A percentile compares a stretch with the other conserved stretches of the same genome.
Evolutionary conservation across 345 rosid genomes (phyloP).

Genomic region (Euphorbia tirucalli): DNA sequence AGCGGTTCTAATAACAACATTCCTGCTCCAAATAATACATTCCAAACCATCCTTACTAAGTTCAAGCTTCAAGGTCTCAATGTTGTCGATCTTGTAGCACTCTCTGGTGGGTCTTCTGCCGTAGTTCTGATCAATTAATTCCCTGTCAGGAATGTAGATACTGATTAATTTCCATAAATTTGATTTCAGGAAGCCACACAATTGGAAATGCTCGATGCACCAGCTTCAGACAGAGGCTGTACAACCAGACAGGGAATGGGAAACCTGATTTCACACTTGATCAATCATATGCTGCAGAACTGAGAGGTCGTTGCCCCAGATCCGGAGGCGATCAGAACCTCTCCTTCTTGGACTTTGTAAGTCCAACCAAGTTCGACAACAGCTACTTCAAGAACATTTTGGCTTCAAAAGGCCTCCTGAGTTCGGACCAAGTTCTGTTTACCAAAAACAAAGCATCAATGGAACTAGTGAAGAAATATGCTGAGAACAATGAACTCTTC

Average conservation of each 20-base stretch:
- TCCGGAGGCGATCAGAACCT: conserved; percentile 35
- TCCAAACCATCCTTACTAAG: conserved; percentile 30
- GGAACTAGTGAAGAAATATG: conserved; percentile 73
- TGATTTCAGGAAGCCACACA: conserved; percentile 60
- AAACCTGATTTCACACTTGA: conserved; percentile 52
- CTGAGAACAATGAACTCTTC: conserved; percentile 57
- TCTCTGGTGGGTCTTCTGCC: conserved; percentile 15
- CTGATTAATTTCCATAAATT: neutral
- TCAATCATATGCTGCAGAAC: conserved; percentile 23
- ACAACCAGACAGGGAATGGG: conserved; percentile 62
- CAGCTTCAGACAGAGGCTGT: conserved; percentile 87
- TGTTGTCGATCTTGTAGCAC: conserved; percentile 32
- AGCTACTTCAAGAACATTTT: conserved; percentile 76
- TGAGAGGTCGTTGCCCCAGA: conserved; percentile 23
- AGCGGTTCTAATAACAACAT: conserved; percentile 35
- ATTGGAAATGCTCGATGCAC: conserved; percentile 85
- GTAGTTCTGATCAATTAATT: neutral
- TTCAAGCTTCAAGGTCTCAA: conserved; percentile 33
- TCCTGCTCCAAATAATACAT: conserved; percentile 39
- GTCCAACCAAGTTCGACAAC: conserved; percentile 64
- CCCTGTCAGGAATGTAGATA: no score
- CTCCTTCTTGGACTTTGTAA: conserved; percentile 35
- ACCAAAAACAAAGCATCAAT: conserved; percentile 52
- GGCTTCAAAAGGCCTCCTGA: conserved; percentile 69
- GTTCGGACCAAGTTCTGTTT: conserved; percentile 71